These are phyloP conservation scores for Rhododendron ferrugineum DNA, from an alignment of 148 eudicot species.

Conservation along the genomic window DNA sequence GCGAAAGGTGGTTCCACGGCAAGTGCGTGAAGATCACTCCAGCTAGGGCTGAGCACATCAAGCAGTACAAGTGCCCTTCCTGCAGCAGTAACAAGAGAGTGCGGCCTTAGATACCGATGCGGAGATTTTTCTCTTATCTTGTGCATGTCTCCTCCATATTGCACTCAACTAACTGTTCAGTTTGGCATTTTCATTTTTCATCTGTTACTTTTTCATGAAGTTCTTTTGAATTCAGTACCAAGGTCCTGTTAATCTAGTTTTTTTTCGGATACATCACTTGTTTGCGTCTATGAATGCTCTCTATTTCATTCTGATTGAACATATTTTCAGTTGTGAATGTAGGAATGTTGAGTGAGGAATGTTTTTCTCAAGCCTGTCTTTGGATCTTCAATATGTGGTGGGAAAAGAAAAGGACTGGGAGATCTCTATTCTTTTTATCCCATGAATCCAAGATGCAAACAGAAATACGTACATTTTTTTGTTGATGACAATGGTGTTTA, in stretches of 20 bases:
- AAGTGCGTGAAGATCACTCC: conserved; percentile 69
- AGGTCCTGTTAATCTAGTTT: conserved; percentile 7
- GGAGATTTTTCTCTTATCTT: background rate
- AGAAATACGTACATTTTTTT: background rate
- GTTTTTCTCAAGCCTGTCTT: background rate
- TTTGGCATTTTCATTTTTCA: background rate
- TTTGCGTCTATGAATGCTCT: background rate
- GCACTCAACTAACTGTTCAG: conserved; percentile 14
- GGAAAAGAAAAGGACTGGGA: background rate
- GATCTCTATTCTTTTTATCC: background rate
- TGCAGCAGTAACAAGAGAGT: conserved; percentile 45
- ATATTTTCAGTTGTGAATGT: background rate
- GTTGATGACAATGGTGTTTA: background rate
- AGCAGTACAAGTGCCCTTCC: conserved; percentile 61
- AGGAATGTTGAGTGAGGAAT: background rate
- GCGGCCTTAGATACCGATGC: conserved; percentile 25
- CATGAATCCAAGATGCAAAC: background rate
- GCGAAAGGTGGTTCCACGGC: conserved; percentile 70
- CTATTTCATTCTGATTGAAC: conserved; percentile 3
- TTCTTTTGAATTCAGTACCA: background rate
- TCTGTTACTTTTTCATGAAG: background rate
- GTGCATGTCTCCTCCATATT: background rate
- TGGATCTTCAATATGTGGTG: background rate
- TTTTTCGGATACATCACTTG: background rate
- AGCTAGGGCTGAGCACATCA: conserved; percentile 59